A percentile compares a stretch with the other conserved stretches of the same genome.
Conservation (phyloP, 164 flowering plant genomes). For the Stephania yunnanensis region DNA sequence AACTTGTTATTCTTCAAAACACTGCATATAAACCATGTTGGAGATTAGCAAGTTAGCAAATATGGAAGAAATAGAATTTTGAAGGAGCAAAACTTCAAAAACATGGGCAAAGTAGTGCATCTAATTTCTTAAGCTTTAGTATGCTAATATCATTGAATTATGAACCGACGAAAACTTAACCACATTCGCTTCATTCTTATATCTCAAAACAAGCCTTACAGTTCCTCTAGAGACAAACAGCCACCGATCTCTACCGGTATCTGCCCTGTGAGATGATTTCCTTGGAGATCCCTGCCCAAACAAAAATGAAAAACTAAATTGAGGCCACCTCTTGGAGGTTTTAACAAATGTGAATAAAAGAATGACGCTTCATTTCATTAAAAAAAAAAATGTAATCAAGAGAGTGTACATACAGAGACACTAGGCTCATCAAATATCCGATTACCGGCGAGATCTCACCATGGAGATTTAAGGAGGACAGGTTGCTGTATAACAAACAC, state of each 20-base stretch:
- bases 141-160: slow-evolving; percentile 57
- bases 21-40: slow-evolving; percentile 21
- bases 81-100: neutral
- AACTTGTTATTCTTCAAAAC: slow-evolving; percentile 70
- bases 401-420: slow-evolving; percentile 33
- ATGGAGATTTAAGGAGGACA: slow-evolving; percentile 76
- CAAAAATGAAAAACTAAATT: neutral
- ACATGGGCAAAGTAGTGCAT: slow-evolving; percentile 48
- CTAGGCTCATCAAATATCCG: slow-evolving; percentile 54
- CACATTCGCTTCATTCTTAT: neutral
- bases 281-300: slow-evolving; percentile 51
- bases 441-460: slow-evolving; percentile 85
- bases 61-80: neutral
- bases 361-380: too few species aligned
- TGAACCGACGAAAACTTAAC: slow-evolving; percentile 45
- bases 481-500: slow-evolving; percentile 46
- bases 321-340: neutral
- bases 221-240: slow-evolving; percentile 46
- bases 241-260: slow-evolving; percentile 86
- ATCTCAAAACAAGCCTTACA: slow-evolving; percentile 39
- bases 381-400: neutral
- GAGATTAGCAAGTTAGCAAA: neutral
- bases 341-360: too few species aligned
- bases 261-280: slow-evolving; percentile 65
- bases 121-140: slow-evolving; percentile 76